Evolutionary conservation across 2,329 filamentous ascomycete species (phyloP).

Genomic region (Pseudocercospora pini-densiflorae): DNA sequence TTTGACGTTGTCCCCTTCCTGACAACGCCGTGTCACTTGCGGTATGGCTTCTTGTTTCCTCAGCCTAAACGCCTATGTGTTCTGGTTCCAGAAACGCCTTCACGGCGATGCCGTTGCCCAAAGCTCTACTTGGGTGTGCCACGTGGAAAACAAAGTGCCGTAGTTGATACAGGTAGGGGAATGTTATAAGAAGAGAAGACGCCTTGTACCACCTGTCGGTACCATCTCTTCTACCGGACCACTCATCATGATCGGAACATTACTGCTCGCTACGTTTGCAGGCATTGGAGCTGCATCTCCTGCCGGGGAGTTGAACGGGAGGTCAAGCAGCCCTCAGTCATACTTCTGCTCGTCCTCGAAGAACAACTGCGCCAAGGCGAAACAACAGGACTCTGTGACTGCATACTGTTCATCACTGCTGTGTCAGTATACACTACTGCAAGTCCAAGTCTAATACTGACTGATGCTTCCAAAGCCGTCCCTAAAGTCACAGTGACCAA

Average conservation of each 20-base stretch:
- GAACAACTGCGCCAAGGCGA: slow-evolving; percentile 4
- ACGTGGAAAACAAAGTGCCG: not conserved
- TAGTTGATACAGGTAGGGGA: not conserved
- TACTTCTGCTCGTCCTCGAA: slow-evolving; percentile 13
- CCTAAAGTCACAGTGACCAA: slow-evolving; percentile 5
- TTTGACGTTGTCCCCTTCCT: too few relatives aligned
- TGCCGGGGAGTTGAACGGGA: not conserved
- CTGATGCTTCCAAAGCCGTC: not conserved
- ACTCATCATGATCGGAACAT: slow-evolving; percentile 10
- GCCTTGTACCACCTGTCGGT: not conserved
- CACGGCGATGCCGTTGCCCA: not conserved
- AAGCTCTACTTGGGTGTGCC: not conserved
- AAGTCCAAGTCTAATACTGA: not conserved
- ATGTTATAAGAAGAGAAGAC: not conserved
- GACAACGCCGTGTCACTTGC: too few relatives aligned
- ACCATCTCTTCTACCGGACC: not conserved
- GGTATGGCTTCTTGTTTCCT: too few relatives aligned
- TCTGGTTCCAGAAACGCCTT: not conserved
- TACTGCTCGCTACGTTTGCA: slow-evolving; percentile 15
- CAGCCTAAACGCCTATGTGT: not conserved
- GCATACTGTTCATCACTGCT: slow-evolving; percentile 17
- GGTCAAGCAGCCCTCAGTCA: not conserved
- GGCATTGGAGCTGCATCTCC: slow-evolving; percentile 12
- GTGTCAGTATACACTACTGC: not conserved
- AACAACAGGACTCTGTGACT: slow-evolving; percentile 8